phyloP scores from a whole-genome alignment of 352 stramenopile genomes.

The Phytophthora brassicae region DNA sequence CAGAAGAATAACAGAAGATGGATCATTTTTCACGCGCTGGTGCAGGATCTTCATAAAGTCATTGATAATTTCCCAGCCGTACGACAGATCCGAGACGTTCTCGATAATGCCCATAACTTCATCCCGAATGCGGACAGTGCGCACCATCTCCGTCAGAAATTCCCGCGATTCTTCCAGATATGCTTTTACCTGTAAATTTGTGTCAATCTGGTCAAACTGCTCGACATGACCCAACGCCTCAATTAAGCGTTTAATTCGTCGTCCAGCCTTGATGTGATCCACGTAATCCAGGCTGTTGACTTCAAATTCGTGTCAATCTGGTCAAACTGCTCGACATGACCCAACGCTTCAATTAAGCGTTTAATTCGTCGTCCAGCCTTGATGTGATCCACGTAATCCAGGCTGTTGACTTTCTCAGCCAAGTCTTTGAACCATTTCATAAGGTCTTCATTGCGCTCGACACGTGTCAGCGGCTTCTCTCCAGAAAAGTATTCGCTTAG shows the following conservation, averaged over 20 bases:
- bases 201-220: constrained; percentile 96
- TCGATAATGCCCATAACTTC: constrained; percentile 92
- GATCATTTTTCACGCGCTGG: constrained; percentile 91
- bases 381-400: constrained; percentile 92
- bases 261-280: constrained; percentile 92
- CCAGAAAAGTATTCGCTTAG: constrained; percentile 94
- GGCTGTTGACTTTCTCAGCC: constrained; percentile 86
- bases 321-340: constrained; percentile 96
- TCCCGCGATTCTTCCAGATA: constrained; percentile 92
- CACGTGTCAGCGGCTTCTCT: constrained; percentile 90
- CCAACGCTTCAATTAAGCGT: constrained; percentile 90
- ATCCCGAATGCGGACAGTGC: constrained; percentile 92
- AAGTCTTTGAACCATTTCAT: constrained; percentile 93
- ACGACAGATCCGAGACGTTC: constrained; percentile 94
- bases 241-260: constrained; percentile 94
- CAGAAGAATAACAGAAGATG: constrained; percentile 91
- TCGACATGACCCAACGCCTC: constrained; percentile 94
- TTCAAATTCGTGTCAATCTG: constrained; percentile 95
- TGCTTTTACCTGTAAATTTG: constrained; percentile 94
- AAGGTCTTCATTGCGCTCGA: constrained; percentile 93
- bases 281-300: constrained; percentile 94
- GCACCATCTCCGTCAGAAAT: constrained; percentile 94
- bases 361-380: constrained; percentile 94
- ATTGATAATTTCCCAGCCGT: constrained; percentile 94
- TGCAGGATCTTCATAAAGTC: constrained; percentile 95